A percentile compares a stretch with the other conserved stretches of the same genome.
These are phyloP conservation scores for Erodium moschatum DNA, from an alignment of 441 rosid species.

Conservation along the genomic window DNA sequence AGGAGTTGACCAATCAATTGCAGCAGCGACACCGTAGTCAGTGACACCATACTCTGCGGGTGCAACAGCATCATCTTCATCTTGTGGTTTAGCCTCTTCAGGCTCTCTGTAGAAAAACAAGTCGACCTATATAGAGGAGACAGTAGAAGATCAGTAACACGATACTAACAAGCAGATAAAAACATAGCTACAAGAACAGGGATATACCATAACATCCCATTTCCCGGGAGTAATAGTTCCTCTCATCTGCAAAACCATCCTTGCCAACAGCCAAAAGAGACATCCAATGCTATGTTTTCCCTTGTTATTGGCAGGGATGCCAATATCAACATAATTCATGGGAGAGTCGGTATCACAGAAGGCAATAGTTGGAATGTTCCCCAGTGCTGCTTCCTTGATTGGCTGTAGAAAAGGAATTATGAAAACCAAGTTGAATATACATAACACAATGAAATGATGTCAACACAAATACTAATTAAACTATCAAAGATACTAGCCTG, in stretches of 20 bases:
- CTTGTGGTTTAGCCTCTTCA: slow-evolving; percentile 57
- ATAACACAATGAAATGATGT: not conserved
- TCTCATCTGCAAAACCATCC: slow-evolving; percentile 97
- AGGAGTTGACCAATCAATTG: slow-evolving; percentile 36
- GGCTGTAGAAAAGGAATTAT: slow-evolving; percentile 40
- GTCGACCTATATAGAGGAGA: slow-evolving; percentile 48
- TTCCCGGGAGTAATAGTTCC: slow-evolving; percentile 69
- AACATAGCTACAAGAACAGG: not conserved
- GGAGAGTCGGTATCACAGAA: slow-evolving; percentile 93
- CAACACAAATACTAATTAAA: not conserved
- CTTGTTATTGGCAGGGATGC: slow-evolving; percentile 91
- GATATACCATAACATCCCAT: slow-evolving; percentile 85
- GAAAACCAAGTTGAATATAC: not conserved
- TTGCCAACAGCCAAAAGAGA: slow-evolving; percentile 82
- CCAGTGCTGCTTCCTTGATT: slow-evolving; percentile 90
- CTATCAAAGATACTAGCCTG: slow-evolving; percentile 36
- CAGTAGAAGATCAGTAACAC: not conserved
- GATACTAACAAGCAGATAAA: not conserved
- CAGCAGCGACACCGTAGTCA: not conserved
- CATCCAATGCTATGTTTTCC: slow-evolving; percentile 96
- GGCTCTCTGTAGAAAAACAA: slow-evolving; percentile 28
- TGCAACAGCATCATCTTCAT: slow-evolving; percentile 57
- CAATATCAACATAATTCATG: slow-evolving; percentile 74
- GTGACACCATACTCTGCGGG: slow-evolving; percentile 32
- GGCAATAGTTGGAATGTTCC: slow-evolving; percentile 86